Evolutionary conservation across 2,329 filamentous ascomycete species (phyloP), one percentile per base, ranked within the genome.

Genomic region (Monosporascus ibericus): DNA sequence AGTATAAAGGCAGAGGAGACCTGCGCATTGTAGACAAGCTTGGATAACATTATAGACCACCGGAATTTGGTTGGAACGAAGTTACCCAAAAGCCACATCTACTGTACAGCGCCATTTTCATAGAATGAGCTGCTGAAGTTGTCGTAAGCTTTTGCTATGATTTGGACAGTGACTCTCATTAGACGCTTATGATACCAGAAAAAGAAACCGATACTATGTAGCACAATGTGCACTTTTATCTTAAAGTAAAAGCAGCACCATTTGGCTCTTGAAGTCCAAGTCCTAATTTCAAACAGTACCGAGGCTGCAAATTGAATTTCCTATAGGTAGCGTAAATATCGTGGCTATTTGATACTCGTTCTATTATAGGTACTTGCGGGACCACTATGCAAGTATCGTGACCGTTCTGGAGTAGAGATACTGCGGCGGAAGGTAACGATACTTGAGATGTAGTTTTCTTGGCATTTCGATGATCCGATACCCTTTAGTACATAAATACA

Each of bases 401-500:
- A 60, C 40, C 52, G 58, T 57, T 52, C 36, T 8, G 38, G 50
- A 55, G 56, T 54, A 60, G 55, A 49, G 50, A 48, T 58, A 60
- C 58, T 61, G 60, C 59, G 59, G 60, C 58, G 61, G 59, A 50
- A 63, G 55, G 62, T 63, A 61, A 55, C 54, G 50, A 61, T 65
- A 64, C 62, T 53, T 61, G 39, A 38, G 47, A 44, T 50, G 48
- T 50, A 39, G 25, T 52, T 54, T 51, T 53, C 60, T 63, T 63
- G 59, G 60, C 61, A 55, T 20, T 17, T 37, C 38, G 40, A 47
- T 56, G 49, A 63, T 60, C 6, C 9, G 22, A 34, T 34, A 22
- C 18, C 20, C 20, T 20, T 5, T 4, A 14, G 40, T 44, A 20
- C n/a, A 6, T 46, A 6, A 7, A 46, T 15, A n/a, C 4, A 7